Evolutionary conservation across 768 basidiomycete species (phyloP).

Genomic region (Pulveroboletus sp.): DNA sequence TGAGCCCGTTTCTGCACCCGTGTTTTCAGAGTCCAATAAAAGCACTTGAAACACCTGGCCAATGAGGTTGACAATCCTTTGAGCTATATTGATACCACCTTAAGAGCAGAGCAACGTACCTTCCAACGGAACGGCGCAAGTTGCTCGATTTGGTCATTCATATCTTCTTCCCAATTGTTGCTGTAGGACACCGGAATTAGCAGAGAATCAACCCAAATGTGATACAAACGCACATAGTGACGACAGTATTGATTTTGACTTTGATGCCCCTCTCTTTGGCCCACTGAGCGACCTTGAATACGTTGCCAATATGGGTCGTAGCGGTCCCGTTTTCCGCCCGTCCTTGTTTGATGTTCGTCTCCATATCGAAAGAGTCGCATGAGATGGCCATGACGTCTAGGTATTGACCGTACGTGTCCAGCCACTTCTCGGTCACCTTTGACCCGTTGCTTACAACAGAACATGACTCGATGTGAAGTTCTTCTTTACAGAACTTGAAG

Average conservation of each 20-base stretch:
- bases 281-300: slow-evolving; percentile 36
- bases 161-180: slow-evolving; percentile 39
- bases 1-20: slow-evolving; percentile 28
- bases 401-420: slow-evolving; percentile 37
- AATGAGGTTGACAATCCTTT: background rate
- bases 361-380: slow-evolving; percentile 37
- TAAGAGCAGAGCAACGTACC: slow-evolving; percentile 25
- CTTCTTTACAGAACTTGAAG: slow-evolving; percentile 37
- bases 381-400: slow-evolving; percentile 42
- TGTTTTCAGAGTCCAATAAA: slow-evolving; percentile 35
- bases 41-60: slow-evolving; percentile 36
- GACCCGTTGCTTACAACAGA: slow-evolving; percentile 36
- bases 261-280: slow-evolving; percentile 34
- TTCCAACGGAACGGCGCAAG: slow-evolving; percentile 39
- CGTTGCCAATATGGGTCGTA: slow-evolving; percentile 30
- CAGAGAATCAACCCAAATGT: too few species aligned
- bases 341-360: slow-evolving; percentile 35
- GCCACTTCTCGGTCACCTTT: slow-evolving; percentile 41
- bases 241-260: slow-evolving; percentile 36
- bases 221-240: slow-evolving; percentile 24
- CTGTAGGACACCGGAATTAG: slow-evolving; percentile 12
- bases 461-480: slow-evolving; percentile 34
- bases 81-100: too few species aligned
- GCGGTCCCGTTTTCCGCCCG: slow-evolving; percentile 30
- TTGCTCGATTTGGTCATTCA: slow-evolving; percentile 35